Conservation (phyloP, 371 early-diverging fungal species). For the Thermomucor indicae-seudaticae region DNA sequence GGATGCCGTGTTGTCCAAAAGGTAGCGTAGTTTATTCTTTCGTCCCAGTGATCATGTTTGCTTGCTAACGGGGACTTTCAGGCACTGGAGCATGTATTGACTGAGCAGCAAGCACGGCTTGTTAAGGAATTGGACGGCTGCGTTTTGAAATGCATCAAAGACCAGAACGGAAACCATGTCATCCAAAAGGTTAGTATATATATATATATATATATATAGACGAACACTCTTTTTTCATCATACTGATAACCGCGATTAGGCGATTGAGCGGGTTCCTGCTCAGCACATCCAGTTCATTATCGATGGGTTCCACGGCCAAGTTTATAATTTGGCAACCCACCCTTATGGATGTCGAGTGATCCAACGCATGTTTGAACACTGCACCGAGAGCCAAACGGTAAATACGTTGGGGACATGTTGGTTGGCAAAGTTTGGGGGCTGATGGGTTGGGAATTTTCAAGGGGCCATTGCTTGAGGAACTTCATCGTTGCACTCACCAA, state of each 20-base stretch:
- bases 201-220: not conserved
- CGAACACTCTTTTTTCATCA: no score
- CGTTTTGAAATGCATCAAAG: conserved; percentile 97
- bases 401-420: no score
- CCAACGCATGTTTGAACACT: conserved; percentile 99
- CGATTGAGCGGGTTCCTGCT: conserved; percentile 96
- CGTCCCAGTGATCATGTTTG: not conserved
- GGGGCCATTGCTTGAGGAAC: conserved; percentile 87
- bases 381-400: conserved; percentile 83
- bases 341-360: conserved; percentile 99
- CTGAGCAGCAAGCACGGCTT: conserved; percentile 86
- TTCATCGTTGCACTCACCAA: conserved; percentile 84
- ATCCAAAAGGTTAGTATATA: conserved; percentile 82
- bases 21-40: conserved; percentile 8
- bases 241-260: no score
- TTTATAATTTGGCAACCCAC: conserved; percentile 95
- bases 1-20: conserved; percentile 99
- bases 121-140: conserved; percentile 92
- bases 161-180: conserved; percentile 99
- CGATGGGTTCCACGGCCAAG: conserved; percentile 96
- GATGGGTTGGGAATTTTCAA: no score
- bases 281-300: conserved; percentile 95
- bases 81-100: conserved; percentile 90
- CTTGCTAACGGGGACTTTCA: conserved; percentile 1
- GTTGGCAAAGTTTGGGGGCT: no score